A percentile compares a stretch with the other conserved stretches of the same genome.
phyloP scores from a whole-genome alignment of 208 protist species.

The Wallacemonas sp. region DNA sequence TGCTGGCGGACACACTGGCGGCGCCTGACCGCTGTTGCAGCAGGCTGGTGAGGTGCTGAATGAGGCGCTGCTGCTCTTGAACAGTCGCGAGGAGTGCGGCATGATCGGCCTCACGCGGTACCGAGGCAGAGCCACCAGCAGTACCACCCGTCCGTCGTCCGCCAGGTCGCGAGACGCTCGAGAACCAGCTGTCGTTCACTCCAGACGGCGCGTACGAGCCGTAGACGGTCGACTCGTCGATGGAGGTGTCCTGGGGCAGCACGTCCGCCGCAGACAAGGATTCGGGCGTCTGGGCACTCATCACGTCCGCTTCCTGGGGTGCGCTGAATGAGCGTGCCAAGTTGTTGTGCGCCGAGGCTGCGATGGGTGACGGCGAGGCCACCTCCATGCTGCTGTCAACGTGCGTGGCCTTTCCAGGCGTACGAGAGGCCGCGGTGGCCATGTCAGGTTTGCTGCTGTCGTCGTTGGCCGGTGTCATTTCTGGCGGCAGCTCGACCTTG shows the following conservation, averaged over 20 bases:
- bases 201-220: not conserved
- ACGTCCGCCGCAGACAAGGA: not conserved
- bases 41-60: conserved; percentile 32
- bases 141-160: not conserved
- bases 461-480: no score
- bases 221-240: conserved; percentile 10
- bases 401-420: no score
- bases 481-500: no score
- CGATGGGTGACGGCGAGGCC: no score
- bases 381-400: no score
- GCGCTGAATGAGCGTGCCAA: not conserved
- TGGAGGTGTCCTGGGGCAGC: not conserved
- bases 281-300: not conserved
- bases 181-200: conserved; percentile 37
- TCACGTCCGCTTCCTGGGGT: not conserved
- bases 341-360: no score
- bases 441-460: no score
- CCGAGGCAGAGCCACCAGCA: no score
- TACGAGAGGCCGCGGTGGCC: no score
- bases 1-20: no score
- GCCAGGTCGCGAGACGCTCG: conserved; percentile 25
- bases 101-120: conserved; percentile 14
- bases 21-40: no score
- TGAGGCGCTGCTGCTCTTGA: conserved; percentile 41
- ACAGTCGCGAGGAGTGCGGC: conserved; percentile 34